Evolutionary conservation across 345 rosid species (phyloP).

Genomic region (Lepidium sativum): DNA sequence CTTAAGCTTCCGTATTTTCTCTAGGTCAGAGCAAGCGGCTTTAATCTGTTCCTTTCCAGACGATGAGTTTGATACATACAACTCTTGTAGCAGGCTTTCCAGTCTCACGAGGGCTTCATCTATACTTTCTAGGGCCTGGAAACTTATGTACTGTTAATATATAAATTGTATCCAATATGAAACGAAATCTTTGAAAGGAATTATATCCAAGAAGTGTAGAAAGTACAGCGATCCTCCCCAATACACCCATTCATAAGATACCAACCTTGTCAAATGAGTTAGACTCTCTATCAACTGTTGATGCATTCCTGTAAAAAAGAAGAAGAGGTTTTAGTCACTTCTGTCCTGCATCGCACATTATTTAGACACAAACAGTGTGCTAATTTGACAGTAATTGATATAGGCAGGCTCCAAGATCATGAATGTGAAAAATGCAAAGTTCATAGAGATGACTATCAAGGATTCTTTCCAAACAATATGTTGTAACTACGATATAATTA

Average conservation of each 20-base stretch:
- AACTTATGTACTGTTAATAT: conserved; percentile 15
- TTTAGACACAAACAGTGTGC: background rate
- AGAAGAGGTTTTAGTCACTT: conserved; percentile 21
- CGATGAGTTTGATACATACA: conserved; percentile 64
- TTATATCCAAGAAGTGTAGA: background rate
- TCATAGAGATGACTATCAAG: background rate
- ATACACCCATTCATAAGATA: background rate
- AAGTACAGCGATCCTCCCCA: background rate
- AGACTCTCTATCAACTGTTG: conserved; percentile 35
- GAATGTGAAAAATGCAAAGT: conserved; percentile 6
- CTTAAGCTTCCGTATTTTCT: conserved; percentile 92
- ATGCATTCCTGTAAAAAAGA: conserved; percentile 29
- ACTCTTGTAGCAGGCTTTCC: conserved; percentile 75
- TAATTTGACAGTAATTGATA: background rate
- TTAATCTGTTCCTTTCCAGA: conserved; percentile 83
- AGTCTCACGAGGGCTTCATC: conserved; percentile 80
- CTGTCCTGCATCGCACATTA: conserved; percentile 33
- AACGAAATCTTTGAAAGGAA: background rate
- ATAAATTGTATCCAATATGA: conserved; percentile 10
- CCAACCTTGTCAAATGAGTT: conserved; percentile 88
- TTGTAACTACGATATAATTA: background rate
- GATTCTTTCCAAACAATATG: background rate
- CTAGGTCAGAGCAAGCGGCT: conserved; percentile 98
- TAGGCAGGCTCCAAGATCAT: background rate
- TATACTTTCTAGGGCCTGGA: conserved; percentile 86